phyloP scores from a whole-genome alignment of 2,329 filamentous ascomycete species.

The Scedosporium dehoogii region DNA sequence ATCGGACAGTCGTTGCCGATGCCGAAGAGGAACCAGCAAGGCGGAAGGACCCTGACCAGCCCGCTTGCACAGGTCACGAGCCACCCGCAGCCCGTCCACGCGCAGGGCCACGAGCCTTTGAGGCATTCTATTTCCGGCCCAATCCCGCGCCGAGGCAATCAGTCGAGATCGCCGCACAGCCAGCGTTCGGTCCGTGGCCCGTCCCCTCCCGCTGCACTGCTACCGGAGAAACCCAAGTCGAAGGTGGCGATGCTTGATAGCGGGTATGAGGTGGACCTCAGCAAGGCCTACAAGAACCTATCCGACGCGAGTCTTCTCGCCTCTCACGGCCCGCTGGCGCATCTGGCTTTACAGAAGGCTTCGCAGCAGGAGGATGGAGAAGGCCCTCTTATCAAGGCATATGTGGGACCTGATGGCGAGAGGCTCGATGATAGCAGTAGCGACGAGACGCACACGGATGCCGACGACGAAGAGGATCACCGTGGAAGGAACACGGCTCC shows the following conservation, averaged over 20 bases:
- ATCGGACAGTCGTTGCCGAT: slow-evolving; percentile 30
- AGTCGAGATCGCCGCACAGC: slow-evolving; percentile 45
- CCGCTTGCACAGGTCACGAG: slow-evolving; percentile 20
- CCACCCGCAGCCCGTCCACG: slow-evolving; percentile 23
- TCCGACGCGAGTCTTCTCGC: slow-evolving; percentile 61
- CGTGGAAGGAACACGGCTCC: slow-evolving; percentile 42
- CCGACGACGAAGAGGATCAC: slow-evolving; percentile 58
- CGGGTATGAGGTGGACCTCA: slow-evolving; percentile 55
- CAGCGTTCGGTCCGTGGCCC: slow-evolving; percentile 30
- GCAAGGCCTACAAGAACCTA: slow-evolving; percentile 58
- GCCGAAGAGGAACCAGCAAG: slow-evolving; percentile 42
- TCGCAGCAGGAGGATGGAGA: slow-evolving; percentile 27
- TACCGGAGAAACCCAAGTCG: slow-evolving; percentile 21
- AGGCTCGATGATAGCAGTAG: slow-evolving; percentile 54
- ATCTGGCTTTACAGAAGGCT: slow-evolving; percentile 47
- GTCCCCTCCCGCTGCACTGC: slow-evolving; percentile 28
- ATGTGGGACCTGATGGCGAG: slow-evolving; percentile 55
- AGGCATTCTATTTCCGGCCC: slow-evolving; percentile 20
- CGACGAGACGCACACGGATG: slow-evolving; percentile 55
- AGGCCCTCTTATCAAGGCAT: slow-evolving; percentile 58
- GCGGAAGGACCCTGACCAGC: slow-evolving; percentile 24
- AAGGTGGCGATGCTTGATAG: slow-evolving; percentile 44
- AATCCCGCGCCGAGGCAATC: slow-evolving; percentile 24
- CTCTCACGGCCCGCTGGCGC: slow-evolving; percentile 53
- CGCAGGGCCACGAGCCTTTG: slow-evolving; percentile 15